Conservation (phyloP, 2,329 filamentous ascomycete genomes). For the Stagonosporopsis cucurbitacearum region DNA sequence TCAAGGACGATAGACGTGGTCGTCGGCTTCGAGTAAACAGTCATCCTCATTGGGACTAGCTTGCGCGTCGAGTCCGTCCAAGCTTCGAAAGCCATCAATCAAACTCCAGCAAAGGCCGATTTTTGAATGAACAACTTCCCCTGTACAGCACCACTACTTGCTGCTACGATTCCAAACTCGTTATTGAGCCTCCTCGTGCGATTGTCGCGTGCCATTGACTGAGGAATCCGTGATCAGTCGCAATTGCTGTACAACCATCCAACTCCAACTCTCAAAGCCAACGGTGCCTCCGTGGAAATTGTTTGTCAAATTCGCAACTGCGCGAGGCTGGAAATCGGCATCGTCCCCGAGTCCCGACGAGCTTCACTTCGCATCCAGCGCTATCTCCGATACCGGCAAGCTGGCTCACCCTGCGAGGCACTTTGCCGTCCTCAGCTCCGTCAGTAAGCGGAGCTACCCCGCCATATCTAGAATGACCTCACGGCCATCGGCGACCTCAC, state of each 20-base stretch:
- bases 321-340: conserved; percentile 18
- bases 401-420: conserved; percentile 43
- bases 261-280: too few relatives aligned
- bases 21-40: too few relatives aligned
- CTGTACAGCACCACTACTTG: too few relatives aligned
- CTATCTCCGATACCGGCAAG: conserved; percentile 41
- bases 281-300: conserved; percentile 3
- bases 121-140: too few relatives aligned
- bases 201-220: neutral
- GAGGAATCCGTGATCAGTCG: too few relatives aligned
- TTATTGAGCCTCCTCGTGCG: too few relatives aligned
- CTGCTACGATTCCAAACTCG: too few relatives aligned
- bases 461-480: conserved; percentile 38
- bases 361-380: conserved; percentile 8
- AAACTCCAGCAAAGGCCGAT: too few relatives aligned
- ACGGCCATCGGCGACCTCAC: conserved; percentile 55
- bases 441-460: conserved; percentile 38
- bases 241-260: neutral
- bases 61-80: too few relatives aligned
- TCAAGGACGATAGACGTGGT: too few relatives aligned
- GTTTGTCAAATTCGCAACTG: neutral
- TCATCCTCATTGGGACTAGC: conserved; percentile 12
- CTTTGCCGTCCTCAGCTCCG: conserved; percentile 5
- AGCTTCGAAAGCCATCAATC: too few relatives aligned
- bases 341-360: conserved; percentile 9